These are phyloP conservation scores for Kwoniella mangroviensis DNA, from an alignment of 768 basidiomycete genomes.

Conservation along the genomic window DNA sequence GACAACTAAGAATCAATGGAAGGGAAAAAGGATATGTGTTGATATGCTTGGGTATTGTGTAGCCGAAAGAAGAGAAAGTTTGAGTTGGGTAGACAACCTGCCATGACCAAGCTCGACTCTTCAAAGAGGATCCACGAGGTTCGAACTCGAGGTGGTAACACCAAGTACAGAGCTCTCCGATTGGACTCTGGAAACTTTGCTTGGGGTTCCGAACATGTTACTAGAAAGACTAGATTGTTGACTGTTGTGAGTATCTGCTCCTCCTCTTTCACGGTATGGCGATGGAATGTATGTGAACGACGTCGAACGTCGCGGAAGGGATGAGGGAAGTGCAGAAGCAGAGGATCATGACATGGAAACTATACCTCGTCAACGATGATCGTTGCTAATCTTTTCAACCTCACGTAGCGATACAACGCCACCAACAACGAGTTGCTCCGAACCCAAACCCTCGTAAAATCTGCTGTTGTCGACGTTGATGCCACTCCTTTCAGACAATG, in stretches of 20 bases:
- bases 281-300: not conserved
- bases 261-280: not conserved
- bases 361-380: not conserved
- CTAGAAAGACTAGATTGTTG: constrained; percentile 94
- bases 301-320: not conserved
- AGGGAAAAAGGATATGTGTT: not conserved
- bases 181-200: constrained; percentile 97
- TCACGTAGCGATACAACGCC: constrained; percentile 86
- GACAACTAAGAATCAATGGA: not conserved
- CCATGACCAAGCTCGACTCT: constrained; percentile 90
- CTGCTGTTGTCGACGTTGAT: constrained; percentile 95
- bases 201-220: constrained; percentile 93
- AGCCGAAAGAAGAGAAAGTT: constrained; percentile 99
- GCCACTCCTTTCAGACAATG: constrained; percentile 99
- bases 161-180: constrained; percentile 94
- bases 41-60: constrained; percentile 61
- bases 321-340: not conserved
- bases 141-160: constrained; percentile 91
- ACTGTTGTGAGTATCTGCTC: constrained; percentile 73
- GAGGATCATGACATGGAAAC: no score
- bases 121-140: constrained; percentile 93
- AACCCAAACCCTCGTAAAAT: constrained; percentile 98
- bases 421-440: constrained; percentile 99
- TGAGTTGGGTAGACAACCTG: constrained; percentile 97
- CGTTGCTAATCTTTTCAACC: not conserved